These are phyloP conservation scores for Trametes meyenii DNA, from an alignment of 768 basidiomycete species.

Conservation along the genomic window DNA sequence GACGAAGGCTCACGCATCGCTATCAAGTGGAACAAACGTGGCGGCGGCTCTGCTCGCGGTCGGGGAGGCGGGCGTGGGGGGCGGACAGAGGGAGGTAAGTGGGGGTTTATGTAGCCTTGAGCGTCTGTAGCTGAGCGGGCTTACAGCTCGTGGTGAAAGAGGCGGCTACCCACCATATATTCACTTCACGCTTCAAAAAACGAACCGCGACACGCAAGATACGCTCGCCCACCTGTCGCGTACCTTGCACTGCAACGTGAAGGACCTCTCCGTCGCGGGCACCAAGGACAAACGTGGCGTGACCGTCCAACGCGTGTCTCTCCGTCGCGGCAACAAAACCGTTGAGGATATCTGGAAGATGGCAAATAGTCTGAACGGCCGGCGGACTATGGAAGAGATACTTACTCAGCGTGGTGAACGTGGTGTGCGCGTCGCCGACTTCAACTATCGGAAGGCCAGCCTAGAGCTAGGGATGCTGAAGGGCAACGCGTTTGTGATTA, in stretches of 20 bases:
- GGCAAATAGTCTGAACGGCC: constrained; percentile 65
- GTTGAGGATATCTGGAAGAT: constrained; percentile 85
- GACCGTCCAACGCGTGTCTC: constrained; percentile 88
- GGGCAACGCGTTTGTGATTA: constrained; percentile 95
- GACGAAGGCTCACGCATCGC: constrained; percentile 77
- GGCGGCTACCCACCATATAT: constrained; percentile 84
- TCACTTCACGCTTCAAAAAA: constrained; percentile 96
- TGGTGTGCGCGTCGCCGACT: constrained; percentile 85
- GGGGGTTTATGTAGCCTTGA: not conserved
- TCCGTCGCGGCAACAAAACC: constrained; percentile 75
- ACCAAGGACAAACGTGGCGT: constrained; percentile 99
- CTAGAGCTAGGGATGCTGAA: constrained; percentile 95
- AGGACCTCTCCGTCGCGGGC: constrained; percentile 88
- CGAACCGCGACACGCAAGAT: constrained; percentile 97
- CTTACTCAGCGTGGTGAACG: constrained; percentile 80
- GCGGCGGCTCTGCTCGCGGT: constrained; percentile 51
- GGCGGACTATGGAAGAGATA: constrained; percentile 59
- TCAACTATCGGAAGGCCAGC: constrained; percentile 79
- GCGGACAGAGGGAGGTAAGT: constrained; percentile 19
- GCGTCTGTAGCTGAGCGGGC: not conserved
- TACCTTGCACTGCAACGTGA: constrained; percentile 70
- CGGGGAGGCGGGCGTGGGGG: constrained; percentile 36
- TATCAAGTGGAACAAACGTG: constrained; percentile 73
- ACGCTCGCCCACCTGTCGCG: constrained; percentile 82
- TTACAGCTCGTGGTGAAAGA: constrained; percentile 48